phyloP scores from a whole-genome alignment of 2,329 filamentous ascomycete species.

The Exophiala calicioides region DNA sequence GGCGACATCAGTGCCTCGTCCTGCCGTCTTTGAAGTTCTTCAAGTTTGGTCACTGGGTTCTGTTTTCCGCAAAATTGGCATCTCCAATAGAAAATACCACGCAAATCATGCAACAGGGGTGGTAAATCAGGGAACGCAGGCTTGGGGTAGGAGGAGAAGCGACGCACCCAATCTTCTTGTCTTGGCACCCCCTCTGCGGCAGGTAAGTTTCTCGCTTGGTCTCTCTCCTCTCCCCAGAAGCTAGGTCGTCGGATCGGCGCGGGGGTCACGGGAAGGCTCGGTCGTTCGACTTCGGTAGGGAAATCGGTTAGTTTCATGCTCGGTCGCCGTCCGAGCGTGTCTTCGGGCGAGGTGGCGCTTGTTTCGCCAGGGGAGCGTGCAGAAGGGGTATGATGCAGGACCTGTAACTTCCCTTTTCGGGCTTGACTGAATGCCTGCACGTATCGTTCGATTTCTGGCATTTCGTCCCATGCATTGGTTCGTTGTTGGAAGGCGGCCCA shows the following conservation, averaged over 20 bases:
- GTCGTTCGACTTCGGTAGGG: slow-evolving; percentile 76
- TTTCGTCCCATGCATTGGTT: slow-evolving; percentile 89
- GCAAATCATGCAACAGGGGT: slow-evolving; percentile 24
- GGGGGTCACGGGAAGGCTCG: slow-evolving; percentile 87
- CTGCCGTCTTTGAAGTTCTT: slow-evolving; percentile 68
- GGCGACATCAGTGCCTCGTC: slow-evolving; percentile 57
- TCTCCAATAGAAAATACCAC: slow-evolving; percentile 34
- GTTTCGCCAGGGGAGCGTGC: slow-evolving; percentile 19
- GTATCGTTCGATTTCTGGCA: slow-evolving; percentile 84
- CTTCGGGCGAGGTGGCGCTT: slow-evolving; percentile 29
- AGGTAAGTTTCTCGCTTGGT: slow-evolving; percentile 63
- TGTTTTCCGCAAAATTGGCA: slow-evolving; percentile 49
- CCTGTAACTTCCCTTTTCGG: slow-evolving; percentile 52
- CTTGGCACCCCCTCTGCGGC: slow-evolving; percentile 78
- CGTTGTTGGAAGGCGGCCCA: slow-evolving; percentile 68
- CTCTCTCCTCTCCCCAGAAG: slow-evolving; percentile 66
- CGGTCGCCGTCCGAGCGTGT: slow-evolving; percentile 43
- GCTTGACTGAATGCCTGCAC: slow-evolving; percentile 72
- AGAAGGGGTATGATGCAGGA: slow-evolving; percentile 36
- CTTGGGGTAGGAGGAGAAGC: slow-evolving; percentile 35
- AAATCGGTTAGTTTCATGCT: slow-evolving; percentile 81
- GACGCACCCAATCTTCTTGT: slow-evolving; percentile 94
- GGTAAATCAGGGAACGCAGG: slow-evolving; percentile 27
- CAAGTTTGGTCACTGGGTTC: slow-evolving; percentile 70
- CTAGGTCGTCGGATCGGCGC: slow-evolving; percentile 71